These are phyloP conservation scores for Tritrichomonas foetus DNA, from an alignment of 208 protist species.

Conservation along the genomic window DNA sequence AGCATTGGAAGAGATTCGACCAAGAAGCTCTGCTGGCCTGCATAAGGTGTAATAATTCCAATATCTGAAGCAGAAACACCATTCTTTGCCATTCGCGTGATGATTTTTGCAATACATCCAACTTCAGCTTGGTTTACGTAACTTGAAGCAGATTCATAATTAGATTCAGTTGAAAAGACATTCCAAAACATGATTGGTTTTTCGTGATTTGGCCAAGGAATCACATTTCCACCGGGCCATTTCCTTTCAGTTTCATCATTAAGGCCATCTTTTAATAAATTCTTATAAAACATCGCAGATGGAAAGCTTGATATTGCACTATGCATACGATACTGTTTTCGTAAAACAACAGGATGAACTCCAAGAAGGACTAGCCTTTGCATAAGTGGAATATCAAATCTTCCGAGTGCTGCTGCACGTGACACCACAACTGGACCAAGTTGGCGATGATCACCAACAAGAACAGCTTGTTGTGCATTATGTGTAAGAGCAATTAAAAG, in stretches of 20 bases:
- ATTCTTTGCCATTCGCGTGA: neutral
- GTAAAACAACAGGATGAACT: constrained; percentile 62
- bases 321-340: constrained; percentile 53
- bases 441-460: constrained; percentile 91
- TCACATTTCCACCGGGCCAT: neutral
- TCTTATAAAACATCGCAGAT: constrained; percentile 43
- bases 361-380: constrained; percentile 79
- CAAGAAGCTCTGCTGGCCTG: neutral
- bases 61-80: neutral
- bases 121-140: neutral
- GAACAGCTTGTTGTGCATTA: constrained; percentile 72
- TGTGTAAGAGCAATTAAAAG: constrained; percentile 81
- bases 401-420: constrained; percentile 74
- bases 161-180: neutral
- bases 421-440: constrained; percentile 87
- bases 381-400: constrained; percentile 81
- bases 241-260: neutral
- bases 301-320: constrained; percentile 37
- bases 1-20: neutral
- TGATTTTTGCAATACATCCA: neutral
- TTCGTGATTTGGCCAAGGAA: neutral
- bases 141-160: neutral
- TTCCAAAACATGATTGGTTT: constrained; percentile 10
- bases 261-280: neutral
- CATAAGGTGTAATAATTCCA: constrained; percentile 32